These are phyloP conservation scores for Prunus padus DNA, from an alignment of 306 rosid species.

Conservation along the genomic window DNA sequence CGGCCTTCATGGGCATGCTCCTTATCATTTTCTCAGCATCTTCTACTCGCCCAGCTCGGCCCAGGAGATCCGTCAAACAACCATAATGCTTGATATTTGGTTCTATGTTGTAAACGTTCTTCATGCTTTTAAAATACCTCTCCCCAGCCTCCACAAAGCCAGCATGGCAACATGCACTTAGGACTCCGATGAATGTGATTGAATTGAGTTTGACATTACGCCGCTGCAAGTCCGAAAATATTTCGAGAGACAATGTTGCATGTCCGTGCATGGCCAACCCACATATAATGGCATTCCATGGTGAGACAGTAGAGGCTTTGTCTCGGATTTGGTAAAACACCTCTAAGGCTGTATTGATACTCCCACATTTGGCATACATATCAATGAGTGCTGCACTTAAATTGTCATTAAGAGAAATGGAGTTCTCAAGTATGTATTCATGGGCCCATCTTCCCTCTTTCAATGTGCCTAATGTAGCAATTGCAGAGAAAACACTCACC, in stretches of 20 bases:
- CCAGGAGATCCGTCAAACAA: conserved; percentile 87
- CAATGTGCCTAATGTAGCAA: conserved; percentile 70
- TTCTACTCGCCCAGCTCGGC: conserved; percentile 77
- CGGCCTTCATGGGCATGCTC: conserved; percentile 84
- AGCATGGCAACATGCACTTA: conserved; percentile 86
- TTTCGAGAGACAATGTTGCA: conserved; percentile 56
- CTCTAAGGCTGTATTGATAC: conserved; percentile 59
- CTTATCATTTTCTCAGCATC: conserved; percentile 69
- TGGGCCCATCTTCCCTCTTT: conserved; percentile 77
- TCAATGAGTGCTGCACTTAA: conserved; percentile 73
- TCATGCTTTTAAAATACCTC: conserved; percentile 72
- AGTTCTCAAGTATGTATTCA: conserved; percentile 46
- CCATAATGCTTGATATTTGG: conserved; percentile 92
- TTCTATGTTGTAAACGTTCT: conserved; percentile 55
- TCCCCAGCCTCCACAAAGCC: conserved; percentile 73
- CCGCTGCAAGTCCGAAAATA: conserved; percentile 65
- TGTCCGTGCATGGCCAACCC: conserved; percentile 89
- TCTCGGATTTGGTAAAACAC: conserved; percentile 58
- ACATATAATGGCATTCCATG: conserved; percentile 90
- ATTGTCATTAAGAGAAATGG: conserved; percentile 72
- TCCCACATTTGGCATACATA: conserved; percentile 95
- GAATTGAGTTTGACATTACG: conserved; percentile 58
- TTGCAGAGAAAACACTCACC: conserved; percentile 83
- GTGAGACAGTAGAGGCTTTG: conserved; percentile 51
- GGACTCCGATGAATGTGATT: conserved; percentile 80